Conservation (phyloP, 1,284 basidiomycete species). For the Psilocybe mexicana region DNA sequence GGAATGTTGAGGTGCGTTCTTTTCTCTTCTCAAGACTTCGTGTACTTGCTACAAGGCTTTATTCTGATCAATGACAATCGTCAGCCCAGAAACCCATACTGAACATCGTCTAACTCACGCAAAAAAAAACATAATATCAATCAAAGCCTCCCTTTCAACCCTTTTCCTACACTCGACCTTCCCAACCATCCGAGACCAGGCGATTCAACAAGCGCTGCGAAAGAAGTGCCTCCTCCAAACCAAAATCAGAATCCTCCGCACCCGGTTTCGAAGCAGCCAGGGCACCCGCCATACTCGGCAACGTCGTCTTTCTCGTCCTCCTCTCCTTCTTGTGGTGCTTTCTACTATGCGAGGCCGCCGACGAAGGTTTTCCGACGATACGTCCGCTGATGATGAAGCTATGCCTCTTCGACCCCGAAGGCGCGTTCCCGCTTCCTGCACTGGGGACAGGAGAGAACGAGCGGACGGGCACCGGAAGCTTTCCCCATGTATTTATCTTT, state of each 20-base stretch:
- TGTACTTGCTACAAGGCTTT: background rate
- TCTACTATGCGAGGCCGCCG: background rate
- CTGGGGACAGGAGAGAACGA: conserved; percentile 14
- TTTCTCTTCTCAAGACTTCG: background rate
- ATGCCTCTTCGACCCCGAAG: conserved; percentile 3
- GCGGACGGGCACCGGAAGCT: conserved; percentile 14
- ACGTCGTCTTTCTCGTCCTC: conserved; percentile 15
- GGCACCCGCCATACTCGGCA: conserved; percentile 5
- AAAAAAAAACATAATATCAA: conserved; percentile 22
- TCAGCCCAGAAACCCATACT: background rate
- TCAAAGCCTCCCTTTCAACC: conserved; percentile 8
- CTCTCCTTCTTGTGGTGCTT: conserved; percentile 17
- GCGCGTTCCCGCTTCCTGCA: conserved; percentile 7
- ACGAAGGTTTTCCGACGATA: conserved; percentile 10
- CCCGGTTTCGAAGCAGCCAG: conserved; percentile 4
- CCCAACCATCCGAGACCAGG: conserved; percentile 23
- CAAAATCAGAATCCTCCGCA: conserved; percentile 24
- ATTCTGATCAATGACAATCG: background rate
- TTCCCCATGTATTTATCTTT: conserved; percentile 25
- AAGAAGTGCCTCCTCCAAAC: conserved; percentile 28
- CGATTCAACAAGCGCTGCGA: conserved; percentile 27
- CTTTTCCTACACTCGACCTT: conserved; percentile 4
- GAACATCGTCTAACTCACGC: conserved; percentile 12
- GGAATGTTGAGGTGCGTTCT: conserved; percentile 3
- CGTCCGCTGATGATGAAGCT: conserved; percentile 2